Base-by-base conservation (phyloP, 1,284 basidiomycete genomes). In the Coniophora puteana region DNA sequence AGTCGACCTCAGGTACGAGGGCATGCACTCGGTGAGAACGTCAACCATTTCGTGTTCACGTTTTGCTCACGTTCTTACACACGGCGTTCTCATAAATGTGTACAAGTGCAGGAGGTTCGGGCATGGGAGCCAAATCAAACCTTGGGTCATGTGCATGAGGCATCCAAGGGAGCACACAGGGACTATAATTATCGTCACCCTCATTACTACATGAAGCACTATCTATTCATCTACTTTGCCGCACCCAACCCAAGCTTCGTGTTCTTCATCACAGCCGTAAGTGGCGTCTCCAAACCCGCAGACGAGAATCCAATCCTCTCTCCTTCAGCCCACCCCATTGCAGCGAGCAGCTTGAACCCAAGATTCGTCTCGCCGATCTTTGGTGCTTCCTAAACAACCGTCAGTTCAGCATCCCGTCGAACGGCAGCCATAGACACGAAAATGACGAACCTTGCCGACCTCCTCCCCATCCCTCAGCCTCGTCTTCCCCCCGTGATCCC, bases 291-390 rank as follows among this genome's bases (percentile, higher is more conserved):
- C 35, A 89, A 57, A 1, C 74, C 72, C 23, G 77, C 79, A 7
- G 74, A 78, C 7, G 60, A 54, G 6, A 46, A 45, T 2, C 85
- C 85, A 50, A 89, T 87, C 10, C 69, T 66, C 24, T 75, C 68
- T 1, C 86, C 86, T 49, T 87, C 83, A 8, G 72, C 55, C 86
- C 86, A 89, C 20, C 87, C 87, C 87, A 90, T 89, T 36, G 71
- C 67, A 13, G 80, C 74, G 47, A 91, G 56, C 78, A 92, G 76
- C 61, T 66, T 75, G 65, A 89, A 91, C 0, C 89, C 89, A 42
- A 89, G 50, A 50, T 91, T 91, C 4, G 71, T 62, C 43, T 76
- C 68, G 16, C 72, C 76, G 38, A 91, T 80, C 65, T 83, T 89
- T 5, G 85, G 85, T 1, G 89, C 89, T 47, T 75, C 72, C 71